Evolutionary conservation across 2,329 filamentous ascomycete genomes (phyloP).

Genomic region (Beauveria sp.): DNA sequence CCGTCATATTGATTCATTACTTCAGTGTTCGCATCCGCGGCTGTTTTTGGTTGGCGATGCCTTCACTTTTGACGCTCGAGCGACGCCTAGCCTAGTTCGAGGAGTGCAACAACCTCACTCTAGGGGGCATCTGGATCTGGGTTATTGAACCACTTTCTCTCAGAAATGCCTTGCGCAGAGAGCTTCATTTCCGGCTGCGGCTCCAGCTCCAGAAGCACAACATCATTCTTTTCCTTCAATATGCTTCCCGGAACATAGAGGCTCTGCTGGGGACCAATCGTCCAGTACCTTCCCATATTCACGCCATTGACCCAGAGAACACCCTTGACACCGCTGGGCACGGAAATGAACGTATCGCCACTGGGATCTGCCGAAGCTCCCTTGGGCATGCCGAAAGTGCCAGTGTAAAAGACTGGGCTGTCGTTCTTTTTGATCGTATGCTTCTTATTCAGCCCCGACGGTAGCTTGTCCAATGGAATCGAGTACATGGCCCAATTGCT

Average conservation of each 20-base stretch:
- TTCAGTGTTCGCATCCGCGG: background rate
- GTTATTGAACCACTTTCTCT: slow-evolving; percentile 13
- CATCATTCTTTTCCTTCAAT: slow-evolving; percentile 30
- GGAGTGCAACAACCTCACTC: background rate
- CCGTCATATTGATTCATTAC: no score
- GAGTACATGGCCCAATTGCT: slow-evolving; percentile 33
- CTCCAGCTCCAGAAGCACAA: slow-evolving; percentile 37
- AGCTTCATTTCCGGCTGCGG: slow-evolving; percentile 18
- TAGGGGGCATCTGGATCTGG: slow-evolving; percentile 10
- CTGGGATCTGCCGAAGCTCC: slow-evolving; percentile 13
- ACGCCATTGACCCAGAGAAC: slow-evolving; percentile 39
- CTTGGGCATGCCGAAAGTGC: slow-evolving; percentile 20
- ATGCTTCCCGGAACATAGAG: slow-evolving; percentile 36
- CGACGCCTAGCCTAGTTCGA: no score
- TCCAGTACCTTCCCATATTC: slow-evolving; percentile 40
- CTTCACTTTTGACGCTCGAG: background rate
- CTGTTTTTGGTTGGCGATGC: background rate
- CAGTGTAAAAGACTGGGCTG: slow-evolving; percentile 15
- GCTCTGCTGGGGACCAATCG: slow-evolving; percentile 39
- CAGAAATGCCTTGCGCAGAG: slow-evolving; percentile 6
- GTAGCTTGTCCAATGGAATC: slow-evolving; percentile 17
- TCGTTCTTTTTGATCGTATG: slow-evolving; percentile 4
- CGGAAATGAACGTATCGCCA: slow-evolving; percentile 30
- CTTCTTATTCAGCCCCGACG: background rate
- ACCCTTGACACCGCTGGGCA: slow-evolving; percentile 36